Conservation (phyloP, 2,329 filamentous ascomycete species). For the Cucurbitaria berberidis region DNA sequence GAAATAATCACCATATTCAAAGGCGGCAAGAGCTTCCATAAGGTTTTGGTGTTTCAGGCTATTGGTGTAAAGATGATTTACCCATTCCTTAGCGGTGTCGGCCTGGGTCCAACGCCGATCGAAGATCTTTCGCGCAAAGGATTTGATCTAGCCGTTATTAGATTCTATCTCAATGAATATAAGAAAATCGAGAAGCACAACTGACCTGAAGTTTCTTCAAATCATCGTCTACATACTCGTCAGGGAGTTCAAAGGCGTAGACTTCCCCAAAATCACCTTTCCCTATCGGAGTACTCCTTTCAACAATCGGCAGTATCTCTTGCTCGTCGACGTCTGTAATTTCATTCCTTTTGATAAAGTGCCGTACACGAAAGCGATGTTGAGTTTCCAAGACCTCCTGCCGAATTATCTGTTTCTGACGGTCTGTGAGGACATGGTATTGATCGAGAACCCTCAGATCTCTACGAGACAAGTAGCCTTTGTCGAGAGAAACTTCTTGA, state of each 20-base stretch:
- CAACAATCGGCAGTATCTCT: background rate
- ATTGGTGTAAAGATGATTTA: constrained; percentile 1
- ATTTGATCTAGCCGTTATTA: background rate
- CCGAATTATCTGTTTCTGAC: background rate
- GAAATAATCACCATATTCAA: background rate
- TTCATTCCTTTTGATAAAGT: background rate
- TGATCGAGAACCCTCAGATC: background rate
- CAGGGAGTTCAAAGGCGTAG: background rate
- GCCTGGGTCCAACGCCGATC: background rate
- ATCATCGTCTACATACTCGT: background rate
- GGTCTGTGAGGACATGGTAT: background rate
- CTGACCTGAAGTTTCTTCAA: background rate
- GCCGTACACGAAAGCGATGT: background rate
- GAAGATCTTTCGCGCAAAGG: background rate
- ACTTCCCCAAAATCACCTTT: constrained; percentile 3
- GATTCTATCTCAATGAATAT: background rate
- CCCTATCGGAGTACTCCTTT: background rate
- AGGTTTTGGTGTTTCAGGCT: background rate
- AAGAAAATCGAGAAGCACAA: background rate
- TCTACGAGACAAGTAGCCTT: background rate
- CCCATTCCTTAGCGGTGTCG: background rate
- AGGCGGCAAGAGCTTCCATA: constrained; percentile 2
- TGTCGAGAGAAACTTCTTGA: background rate
- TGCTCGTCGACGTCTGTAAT: background rate
- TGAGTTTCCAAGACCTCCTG: background rate